Conservation (phyloP, 371 early-diverging fungal genomes). For the Mortierella sp. region DNA sequence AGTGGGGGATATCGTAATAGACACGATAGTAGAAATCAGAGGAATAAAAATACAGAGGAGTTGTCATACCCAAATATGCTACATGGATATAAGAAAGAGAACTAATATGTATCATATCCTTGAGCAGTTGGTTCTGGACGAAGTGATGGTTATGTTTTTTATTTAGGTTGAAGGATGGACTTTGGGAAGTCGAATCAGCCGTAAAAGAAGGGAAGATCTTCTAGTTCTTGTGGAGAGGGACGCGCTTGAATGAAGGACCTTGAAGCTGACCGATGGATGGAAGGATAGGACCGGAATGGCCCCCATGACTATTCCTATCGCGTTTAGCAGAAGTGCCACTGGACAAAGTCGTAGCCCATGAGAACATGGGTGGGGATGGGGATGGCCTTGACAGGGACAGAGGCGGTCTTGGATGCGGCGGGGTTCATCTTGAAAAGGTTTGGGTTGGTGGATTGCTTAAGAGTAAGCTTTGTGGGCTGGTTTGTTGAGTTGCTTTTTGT, state of each 20-base stretch:
- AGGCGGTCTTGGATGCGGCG: neutral
- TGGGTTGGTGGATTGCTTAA: neutral
- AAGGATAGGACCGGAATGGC: too few relatives aligned
- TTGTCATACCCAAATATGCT: neutral
- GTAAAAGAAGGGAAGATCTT: neutral
- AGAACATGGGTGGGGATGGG: neutral
- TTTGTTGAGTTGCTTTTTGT: neutral
- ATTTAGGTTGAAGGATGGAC: neutral
- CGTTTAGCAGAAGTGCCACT: neutral
- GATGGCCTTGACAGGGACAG: slow-evolving; percentile 1
- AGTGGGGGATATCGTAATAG: too few relatives aligned
- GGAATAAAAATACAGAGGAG: neutral
- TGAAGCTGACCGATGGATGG: neutral
- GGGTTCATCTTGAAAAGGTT: slow-evolving; percentile 2
- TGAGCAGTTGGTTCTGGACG: too few relatives aligned
- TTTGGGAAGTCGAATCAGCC: neutral
- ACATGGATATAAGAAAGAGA: neutral
- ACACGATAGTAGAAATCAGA: neutral
- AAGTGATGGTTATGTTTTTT: neutral
- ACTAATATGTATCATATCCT: too few relatives aligned
- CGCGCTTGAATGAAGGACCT: neutral
- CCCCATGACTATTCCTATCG: too few relatives aligned
- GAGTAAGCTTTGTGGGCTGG: too few relatives aligned
- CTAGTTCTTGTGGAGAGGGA: neutral
- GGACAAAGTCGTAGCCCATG: slow-evolving; percentile 2